Base-by-base conservation (phyloP, 805 yeast genomes). In the Torulaspora franciscae region DNA sequence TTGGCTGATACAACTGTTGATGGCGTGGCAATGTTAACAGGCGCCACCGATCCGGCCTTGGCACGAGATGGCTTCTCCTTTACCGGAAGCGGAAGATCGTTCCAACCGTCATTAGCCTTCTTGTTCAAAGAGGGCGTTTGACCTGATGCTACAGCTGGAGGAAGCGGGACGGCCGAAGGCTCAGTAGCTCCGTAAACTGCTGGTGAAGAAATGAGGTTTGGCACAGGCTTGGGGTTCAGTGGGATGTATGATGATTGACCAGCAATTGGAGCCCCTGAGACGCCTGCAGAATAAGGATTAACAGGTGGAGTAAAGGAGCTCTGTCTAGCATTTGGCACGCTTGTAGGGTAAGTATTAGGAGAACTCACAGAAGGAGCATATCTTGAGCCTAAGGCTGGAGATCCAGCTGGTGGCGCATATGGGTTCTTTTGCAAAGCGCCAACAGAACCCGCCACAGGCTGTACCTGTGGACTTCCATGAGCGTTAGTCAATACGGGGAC, bases 121-220 rank as follows among this genome's bases (percentile, higher is more conserved):
- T 48, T 62, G 42, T 62, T 65, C 28, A 65, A 50, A 27, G 60
- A 63, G 26, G 69, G 69, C 2, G 59, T 58, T 53, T 65, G 69
- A 14, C 69, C 68, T 28, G 68, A 64, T 51, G 55, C 59, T 43
- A 55, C 52, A 25, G 61, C 52, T 47, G 62, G 56, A 45, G 71
- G 71, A 35, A 71, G 69, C 37, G 68, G 69, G 4, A 54, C 61
- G 11, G 49, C 54, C 13, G 71, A 67, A 13, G 79, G 70, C 15
- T 77, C 73, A 25, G 74, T 68, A 30, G 74, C 68, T 41, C 75
- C 74, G 7, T 73, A 43, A 6, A 45, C 39, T 4, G 64, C 47
- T 5, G 56, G 51, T 4, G 59, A 48, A 22, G 54, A 46, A 37
- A 43, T 46, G 26, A 52, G 50, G 28, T 35, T 49, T 3, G 56